Evolutionary conservation across 2,329 filamentous ascomycete species (phyloP), one percentile per base, ranked within the genome.

Genomic region (Aspergillus spinulosporus): DNA sequence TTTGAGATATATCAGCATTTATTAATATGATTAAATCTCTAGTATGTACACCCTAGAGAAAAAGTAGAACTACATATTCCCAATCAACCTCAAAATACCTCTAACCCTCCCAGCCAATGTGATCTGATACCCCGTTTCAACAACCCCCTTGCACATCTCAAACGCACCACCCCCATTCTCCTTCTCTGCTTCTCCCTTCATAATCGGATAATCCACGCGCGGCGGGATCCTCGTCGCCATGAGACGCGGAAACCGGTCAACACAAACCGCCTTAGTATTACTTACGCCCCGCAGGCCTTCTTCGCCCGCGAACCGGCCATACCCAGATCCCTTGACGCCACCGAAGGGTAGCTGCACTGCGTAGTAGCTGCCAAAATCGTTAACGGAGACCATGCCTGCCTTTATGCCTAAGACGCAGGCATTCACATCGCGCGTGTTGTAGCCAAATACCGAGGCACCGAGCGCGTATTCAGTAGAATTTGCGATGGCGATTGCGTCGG

Each of bases 271-370:
- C 79, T 99, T 99, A 61, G 86, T 73, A 74, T 97, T 97, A 73
- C 91, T 96, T 53, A 99, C 70, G 3, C 87, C 87, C 36, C 90
- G 82, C 21, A 99, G 76, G 0, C 94, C 94, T 72, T 99, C 94
- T 62, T 89, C 87, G 26, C 92, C 94, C 0, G 91, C 93, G 75
- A 99, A 99, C 2, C 93, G 83, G 1, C 94, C 94, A 72, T 97
- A 97, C 0, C 90, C 94, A 26, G 89, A 95, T 1, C 92, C 93
- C 56, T 84, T 86, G n/a, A 90, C 86, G 52, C 92, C 94, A 39
- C 94, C 94, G 74, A 99, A 99, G 0, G 94, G 94, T 39, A 99
- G 77, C 74, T 96, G 92, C 5, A 96, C 92, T 51, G 93, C 91
- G 70, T 99, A 99, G 73, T 87, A 97, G 29, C 86, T 88, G 15